Evolutionary conservation across 768 basidiomycete species (phyloP).

Genomic region (Russula griseocarnosa): DNA sequence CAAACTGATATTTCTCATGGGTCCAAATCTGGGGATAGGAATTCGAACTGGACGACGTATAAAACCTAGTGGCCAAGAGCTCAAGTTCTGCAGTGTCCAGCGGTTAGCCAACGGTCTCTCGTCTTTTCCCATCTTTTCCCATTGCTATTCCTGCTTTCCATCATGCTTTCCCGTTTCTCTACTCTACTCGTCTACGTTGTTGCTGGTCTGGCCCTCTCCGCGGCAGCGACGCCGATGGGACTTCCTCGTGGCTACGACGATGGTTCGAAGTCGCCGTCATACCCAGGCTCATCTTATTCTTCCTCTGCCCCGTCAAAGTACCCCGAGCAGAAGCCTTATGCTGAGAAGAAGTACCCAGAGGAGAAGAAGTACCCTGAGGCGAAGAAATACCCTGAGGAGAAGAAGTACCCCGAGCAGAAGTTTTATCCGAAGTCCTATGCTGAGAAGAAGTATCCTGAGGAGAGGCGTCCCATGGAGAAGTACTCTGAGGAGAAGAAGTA

Average conservation of each 20-base stretch:
- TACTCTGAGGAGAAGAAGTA: slow-evolving; percentile 3
- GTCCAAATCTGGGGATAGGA: slow-evolving; percentile 2
- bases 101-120: slow-evolving; percentile 22
- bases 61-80: neutral
- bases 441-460: neutral
- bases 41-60: slow-evolving; percentile 9
- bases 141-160: slow-evolving; percentile 20
- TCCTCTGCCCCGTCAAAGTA: slow-evolving; percentile 1
- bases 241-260: slow-evolving; percentile 5
- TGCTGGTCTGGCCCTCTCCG: slow-evolving; percentile 19
- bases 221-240: slow-evolving; percentile 14
- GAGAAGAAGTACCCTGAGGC: neutral
- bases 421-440: neutral
- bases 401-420: neutral
- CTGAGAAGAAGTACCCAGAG: neutral
- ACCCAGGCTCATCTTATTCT: slow-evolving; percentile 7
- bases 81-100: slow-evolving; percentile 18
- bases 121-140: neutral
- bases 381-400: slow-evolving; percentile 1
- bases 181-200: slow-evolving; percentile 17
- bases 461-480: neutral
- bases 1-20: neutral
- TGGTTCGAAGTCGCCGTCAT: slow-evolving; percentile 2
- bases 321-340: too few relatives aligned
- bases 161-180: slow-evolving; percentile 24